A percentile compares a stretch with the other conserved stretches of the same genome.
phyloP scores from a whole-genome alignment of 805 yeast genomes.

The Hanseniaspora taiwanica region DNA sequence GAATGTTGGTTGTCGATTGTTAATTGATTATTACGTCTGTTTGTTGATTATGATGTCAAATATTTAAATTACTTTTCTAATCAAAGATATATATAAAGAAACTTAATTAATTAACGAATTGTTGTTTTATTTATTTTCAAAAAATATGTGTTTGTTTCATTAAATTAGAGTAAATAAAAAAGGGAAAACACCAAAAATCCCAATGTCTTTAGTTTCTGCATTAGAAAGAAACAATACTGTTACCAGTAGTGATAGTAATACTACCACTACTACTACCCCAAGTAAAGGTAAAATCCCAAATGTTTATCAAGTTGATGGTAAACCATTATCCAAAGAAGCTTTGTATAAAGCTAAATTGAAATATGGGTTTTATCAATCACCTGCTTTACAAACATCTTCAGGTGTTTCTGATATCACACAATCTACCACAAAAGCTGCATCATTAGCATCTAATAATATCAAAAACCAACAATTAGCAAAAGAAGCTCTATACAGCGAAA shows the following conservation, averaged over 20 bases:
- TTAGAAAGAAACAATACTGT: constrained; percentile 3
- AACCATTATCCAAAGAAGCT: constrained; percentile 63
- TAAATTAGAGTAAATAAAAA: neutral
- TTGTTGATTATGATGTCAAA: no score
- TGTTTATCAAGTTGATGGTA: constrained; percentile 53
- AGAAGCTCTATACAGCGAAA: neutral
- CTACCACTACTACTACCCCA: neutral
- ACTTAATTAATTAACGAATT: no score
- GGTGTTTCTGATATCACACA: constrained; percentile 46
- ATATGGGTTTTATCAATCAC: constrained; percentile 49
- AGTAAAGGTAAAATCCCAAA: neutral
- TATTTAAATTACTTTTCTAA: no score
- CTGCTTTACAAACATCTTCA: constrained; percentile 30
- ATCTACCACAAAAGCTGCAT: constrained; percentile 67
- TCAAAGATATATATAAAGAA: no score
- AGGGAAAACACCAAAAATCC: neutral
- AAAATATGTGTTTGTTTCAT: neutral
- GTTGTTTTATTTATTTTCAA: no score
- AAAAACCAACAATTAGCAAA: constrained; percentile 28
- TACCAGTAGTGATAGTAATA: constrained; percentile 3
- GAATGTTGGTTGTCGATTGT: no score
- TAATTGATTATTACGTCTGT: no score
- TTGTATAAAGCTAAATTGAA: constrained; percentile 59
- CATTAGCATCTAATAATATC: constrained; percentile 53
- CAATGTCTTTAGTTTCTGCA: constrained; percentile 22